These are phyloP conservation scores for Colletotrichum tamarilloi DNA, from an alignment of 2,329 filamentous ascomycete genomes.

Conservation along the genomic window DNA sequence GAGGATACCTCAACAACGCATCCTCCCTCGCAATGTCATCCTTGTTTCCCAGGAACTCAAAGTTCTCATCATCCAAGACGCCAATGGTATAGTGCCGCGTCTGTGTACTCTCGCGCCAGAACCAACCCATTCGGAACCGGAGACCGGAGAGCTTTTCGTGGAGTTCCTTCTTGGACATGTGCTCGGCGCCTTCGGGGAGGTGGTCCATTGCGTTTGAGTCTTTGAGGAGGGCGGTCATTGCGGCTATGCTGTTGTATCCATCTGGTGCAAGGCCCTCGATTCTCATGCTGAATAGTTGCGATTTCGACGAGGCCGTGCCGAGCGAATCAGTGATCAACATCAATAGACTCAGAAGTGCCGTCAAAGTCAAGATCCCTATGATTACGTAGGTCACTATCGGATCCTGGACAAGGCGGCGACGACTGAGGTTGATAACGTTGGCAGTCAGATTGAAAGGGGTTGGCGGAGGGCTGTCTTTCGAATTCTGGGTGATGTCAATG, in stretches of 20 bases:
- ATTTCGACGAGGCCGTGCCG: too few species aligned
- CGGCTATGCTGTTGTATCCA: not conserved
- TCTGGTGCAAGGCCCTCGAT: conserved; percentile 9
- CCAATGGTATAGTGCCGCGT: not conserved
- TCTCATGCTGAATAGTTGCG: not conserved
- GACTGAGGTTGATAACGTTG: not conserved
- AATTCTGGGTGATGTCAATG: not conserved
- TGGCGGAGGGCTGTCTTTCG: not conserved
- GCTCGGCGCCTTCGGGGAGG: not conserved
- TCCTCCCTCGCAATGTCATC: too few species aligned
- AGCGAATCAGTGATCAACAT: too few species aligned
- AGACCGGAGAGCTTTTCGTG: not conserved
- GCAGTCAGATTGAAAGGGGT: not conserved
- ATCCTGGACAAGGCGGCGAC: conserved; percentile 4
- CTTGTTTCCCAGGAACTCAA: too few species aligned
- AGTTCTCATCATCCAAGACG: not conserved
- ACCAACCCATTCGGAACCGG: conserved; percentile 15
- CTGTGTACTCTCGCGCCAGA: not conserved
- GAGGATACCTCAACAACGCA: too few species aligned
- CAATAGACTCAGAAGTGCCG: too few species aligned
- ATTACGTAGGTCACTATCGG: not conserved
- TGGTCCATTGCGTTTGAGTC: conserved; percentile 1
- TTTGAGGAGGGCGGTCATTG: not conserved
- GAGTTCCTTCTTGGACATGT: not conserved
- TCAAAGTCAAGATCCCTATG: not conserved